These are phyloP conservation scores for Vitis hybrid DNA, from an alignment of 177 flowering plant species.

Conservation along the genomic window DNA sequence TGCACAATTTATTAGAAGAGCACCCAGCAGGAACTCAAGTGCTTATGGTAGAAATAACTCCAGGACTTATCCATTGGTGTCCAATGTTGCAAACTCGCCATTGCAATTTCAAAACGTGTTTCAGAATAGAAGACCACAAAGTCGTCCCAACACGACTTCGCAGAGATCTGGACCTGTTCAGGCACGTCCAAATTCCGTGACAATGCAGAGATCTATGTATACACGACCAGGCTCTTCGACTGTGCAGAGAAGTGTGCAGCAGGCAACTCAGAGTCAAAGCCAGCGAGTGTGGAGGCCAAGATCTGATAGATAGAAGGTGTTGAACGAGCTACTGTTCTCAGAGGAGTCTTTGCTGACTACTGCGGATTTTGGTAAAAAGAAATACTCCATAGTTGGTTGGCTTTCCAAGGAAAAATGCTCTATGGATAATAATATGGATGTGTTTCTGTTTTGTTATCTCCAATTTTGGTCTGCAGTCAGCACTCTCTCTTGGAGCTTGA, in stretches of 20 bases:
- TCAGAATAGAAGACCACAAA: slow-evolving; percentile 4
- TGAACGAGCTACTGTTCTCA: not conserved
- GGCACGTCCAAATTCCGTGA: not conserved
- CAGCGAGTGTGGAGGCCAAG: slow-evolving; percentile 52
- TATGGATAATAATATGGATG: too few relatives aligned
- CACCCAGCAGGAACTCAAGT: slow-evolving; percentile 13
- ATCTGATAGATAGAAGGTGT: slow-evolving; percentile 13
- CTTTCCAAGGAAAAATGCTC: too few relatives aligned
- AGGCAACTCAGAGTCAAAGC: slow-evolving; percentile 12
- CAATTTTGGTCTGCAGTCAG: too few relatives aligned
- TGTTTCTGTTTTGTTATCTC: too few relatives aligned
- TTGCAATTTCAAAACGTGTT: slow-evolving; percentile 9
- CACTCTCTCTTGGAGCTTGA: too few relatives aligned
- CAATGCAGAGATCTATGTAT: not conserved
- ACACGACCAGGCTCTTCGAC: too few relatives aligned
- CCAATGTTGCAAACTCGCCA: slow-evolving; percentile 6
- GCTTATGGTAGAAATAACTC: not conserved
- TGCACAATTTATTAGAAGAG: slow-evolving; percentile 12
- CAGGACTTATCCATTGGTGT: slow-evolving; percentile 3
- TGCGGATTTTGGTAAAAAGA: too few relatives aligned
- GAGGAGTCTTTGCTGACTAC: too few relatives aligned
- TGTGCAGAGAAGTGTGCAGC: too few relatives aligned
- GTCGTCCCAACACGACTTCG: slow-evolving; percentile 2
- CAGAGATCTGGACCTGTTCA: not conserved
- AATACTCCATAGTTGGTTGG: too few relatives aligned